These are phyloP conservation scores for Fusarium oligoseptatum DNA, from an alignment of 2,329 filamentous ascomycete species.

Conservation along the genomic window DNA sequence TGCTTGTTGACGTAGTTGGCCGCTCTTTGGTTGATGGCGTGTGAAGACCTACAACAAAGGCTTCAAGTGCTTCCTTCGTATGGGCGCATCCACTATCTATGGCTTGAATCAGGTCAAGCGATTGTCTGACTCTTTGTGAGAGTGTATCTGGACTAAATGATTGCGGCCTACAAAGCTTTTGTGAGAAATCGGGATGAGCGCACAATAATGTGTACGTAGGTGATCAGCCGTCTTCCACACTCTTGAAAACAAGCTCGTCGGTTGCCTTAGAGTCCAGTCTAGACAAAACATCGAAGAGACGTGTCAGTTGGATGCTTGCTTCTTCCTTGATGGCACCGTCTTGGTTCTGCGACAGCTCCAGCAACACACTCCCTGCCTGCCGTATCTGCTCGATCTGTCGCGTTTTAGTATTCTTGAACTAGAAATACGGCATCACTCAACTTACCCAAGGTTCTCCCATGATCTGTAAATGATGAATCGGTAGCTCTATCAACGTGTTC, in stretches of 20 bases:
- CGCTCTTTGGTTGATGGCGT: no score
- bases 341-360: neutral
- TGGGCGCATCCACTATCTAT: no score
- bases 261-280: neutral
- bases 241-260: neutral
- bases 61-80: no score
- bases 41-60: no score
- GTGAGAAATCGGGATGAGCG: no score
- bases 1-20: no score
- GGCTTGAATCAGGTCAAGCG: no score
- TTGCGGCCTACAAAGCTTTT: no score
- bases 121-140: no score
- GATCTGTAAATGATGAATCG: neutral
- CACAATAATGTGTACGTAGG: no score
- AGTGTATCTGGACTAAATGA: no score
- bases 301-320: neutral
- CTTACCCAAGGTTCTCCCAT: neutral
- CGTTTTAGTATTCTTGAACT: neutral
- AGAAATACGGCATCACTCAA: fast-evolving
- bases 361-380: neutral
- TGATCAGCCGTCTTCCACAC: neutral
- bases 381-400: neutral
- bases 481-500: neutral
- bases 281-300: neutral
- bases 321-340: neutral